Evolutionary conservation across 345 rosid species (phyloP).

Genomic region (Raphanus raphanistrum): DNA sequence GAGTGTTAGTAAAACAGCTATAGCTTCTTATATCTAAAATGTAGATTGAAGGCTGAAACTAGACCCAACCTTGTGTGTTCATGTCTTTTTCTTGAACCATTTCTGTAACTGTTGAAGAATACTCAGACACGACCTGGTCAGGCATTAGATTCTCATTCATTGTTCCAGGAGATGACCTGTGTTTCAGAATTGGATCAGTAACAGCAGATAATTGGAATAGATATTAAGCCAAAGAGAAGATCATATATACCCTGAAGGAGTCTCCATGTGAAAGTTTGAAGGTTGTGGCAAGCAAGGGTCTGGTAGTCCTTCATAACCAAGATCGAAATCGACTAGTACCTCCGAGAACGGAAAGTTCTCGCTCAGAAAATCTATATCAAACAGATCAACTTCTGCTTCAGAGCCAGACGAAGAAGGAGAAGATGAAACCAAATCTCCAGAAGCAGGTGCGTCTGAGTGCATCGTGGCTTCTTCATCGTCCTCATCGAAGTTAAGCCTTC

Average conservation of each 20-base stretch:
- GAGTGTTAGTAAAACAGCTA: constrained; percentile 6
- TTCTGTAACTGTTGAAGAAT: constrained; percentile 58
- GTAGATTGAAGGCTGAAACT: background rate
- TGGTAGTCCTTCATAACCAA: constrained; percentile 49
- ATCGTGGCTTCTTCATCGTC: constrained; percentile 47
- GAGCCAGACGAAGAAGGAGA: constrained; percentile 71
- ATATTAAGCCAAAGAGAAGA: constrained; percentile 15
- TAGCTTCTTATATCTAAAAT: background rate
- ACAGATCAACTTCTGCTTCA: constrained; percentile 61
- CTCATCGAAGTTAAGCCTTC: constrained; percentile 87
- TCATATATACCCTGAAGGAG: constrained; percentile 46
- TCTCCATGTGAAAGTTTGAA: constrained; percentile 31
- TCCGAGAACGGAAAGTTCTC: constrained; percentile 72
- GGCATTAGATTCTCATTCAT: constrained; percentile 41
- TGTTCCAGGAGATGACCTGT: constrained; percentile 60
- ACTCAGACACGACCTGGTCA: constrained; percentile 55
- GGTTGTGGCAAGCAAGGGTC: constrained; percentile 45
- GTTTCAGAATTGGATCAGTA: background rate
- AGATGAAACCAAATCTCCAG: constrained; percentile 22
- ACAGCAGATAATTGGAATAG: background rate
- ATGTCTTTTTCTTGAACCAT: constrained; percentile 49
- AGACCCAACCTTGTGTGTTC: constrained; percentile 50
- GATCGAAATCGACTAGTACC: constrained; percentile 65
- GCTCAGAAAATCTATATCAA: constrained; percentile 79
- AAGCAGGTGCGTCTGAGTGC: constrained; percentile 40